A percentile compares a stretch with the other conserved stretches of the same genome.
Conservation (phyloP, 176 grass and related monocot genomes). For the Eremochloa ophiuroides region DNA sequence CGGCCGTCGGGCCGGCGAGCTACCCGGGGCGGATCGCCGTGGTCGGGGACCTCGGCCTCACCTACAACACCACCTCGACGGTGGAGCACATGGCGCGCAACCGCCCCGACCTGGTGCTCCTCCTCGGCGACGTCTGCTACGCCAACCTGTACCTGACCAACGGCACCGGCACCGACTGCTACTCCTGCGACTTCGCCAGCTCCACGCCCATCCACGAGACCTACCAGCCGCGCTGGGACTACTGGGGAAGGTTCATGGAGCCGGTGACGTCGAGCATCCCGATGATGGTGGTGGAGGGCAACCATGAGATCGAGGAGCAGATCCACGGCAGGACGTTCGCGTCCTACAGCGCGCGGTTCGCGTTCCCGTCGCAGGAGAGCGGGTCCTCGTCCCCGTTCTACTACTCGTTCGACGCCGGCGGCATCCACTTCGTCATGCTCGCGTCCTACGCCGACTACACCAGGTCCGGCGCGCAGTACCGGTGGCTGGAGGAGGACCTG, state of each 20-base stretch:
- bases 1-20: constrained; percentile 47
- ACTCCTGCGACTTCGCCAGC: constrained; percentile 54
- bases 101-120: constrained; percentile 66
- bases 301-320: constrained; percentile 82
- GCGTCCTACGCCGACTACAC: constrained; percentile 59
- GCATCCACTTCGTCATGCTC: constrained; percentile 91
- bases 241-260: constrained; percentile 97
- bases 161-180: constrained; percentile 76
- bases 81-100: constrained; percentile 74
- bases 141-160: constrained; percentile 84
- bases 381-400: constrained; percentile 72
- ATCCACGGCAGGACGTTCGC: constrained; percentile 54
- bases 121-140: constrained; percentile 85
- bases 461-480: constrained; percentile 64
- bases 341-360: constrained; percentile 67
- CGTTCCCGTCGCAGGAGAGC: constrained; percentile 67
- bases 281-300: constrained; percentile 90
- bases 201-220: constrained; percentile 80
- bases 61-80: constrained; percentile 79
- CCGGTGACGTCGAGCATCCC: constrained; percentile 57
- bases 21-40: constrained; percentile 72
- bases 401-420: constrained; percentile 82
- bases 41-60: constrained; percentile 81
- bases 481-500: constrained; percentile 76
- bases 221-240: constrained; percentile 88